A percentile compares a stretch with the other conserved stretches of the same genome.
phyloP scores from a whole-genome alignment of 2,329 filamentous ascomycete species.

The Sphaerulina populicola region DNA sequence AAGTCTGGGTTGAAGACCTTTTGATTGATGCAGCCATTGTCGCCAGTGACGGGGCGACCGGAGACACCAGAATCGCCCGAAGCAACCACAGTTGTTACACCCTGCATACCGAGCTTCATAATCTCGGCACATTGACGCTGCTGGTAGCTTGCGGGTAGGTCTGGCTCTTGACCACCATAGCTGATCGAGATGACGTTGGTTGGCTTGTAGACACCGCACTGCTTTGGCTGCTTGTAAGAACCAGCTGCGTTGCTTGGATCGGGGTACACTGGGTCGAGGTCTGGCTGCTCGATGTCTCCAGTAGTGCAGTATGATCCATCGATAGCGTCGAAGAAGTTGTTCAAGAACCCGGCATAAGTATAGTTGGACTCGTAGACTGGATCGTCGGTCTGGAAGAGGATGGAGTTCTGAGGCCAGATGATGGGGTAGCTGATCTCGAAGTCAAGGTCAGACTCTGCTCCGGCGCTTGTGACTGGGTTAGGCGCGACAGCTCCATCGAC shows the following conservation, averaged over 20 bases:
- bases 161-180: slow-evolving; percentile 50
- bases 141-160: slow-evolving; percentile 49
- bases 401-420: slow-evolving; percentile 45
- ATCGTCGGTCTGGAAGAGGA: slow-evolving; percentile 44
- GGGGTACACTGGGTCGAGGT: slow-evolving; percentile 39
- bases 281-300: slow-evolving; percentile 39
- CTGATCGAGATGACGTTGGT: slow-evolving; percentile 54
- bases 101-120: slow-evolving; percentile 45
- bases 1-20: slow-evolving; percentile 39
- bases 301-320: slow-evolving; percentile 47
- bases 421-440: slow-evolving; percentile 45
- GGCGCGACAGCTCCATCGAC: slow-evolving; percentile 22
- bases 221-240: slow-evolving; percentile 40
- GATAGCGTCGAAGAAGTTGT: slow-evolving; percentile 42
- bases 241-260: slow-evolving; percentile 35
- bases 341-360: slow-evolving; percentile 33
- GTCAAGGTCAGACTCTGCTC: slow-evolving; percentile 43
- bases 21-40: slow-evolving; percentile 27
- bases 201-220: slow-evolving; percentile 43
- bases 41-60: slow-evolving; percentile 28
- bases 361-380: slow-evolving; percentile 31
- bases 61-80: slow-evolving; percentile 42
- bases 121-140: slow-evolving; percentile 40
- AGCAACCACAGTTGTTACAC: slow-evolving; percentile 43
- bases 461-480: slow-evolving; percentile 40